Evolutionary conservation across 768 basidiomycete species (phyloP), one percentile per base, ranked within the genome.

Genomic region (Chalciporus piperatus): DNA sequence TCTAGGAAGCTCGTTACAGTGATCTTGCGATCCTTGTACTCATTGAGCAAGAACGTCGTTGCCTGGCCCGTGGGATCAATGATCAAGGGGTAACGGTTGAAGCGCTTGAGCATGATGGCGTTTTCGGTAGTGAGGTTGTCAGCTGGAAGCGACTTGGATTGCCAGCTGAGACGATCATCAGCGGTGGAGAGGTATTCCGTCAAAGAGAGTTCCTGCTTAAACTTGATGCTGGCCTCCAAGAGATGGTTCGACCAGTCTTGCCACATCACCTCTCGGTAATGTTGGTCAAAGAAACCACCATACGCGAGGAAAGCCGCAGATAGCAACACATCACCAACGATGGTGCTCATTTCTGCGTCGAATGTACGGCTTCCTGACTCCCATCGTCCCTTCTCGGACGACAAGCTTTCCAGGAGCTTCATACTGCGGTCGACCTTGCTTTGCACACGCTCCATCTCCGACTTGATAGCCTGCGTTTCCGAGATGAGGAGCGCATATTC

Each of bases 61-160:
- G 97, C 97, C 67, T 99, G 97, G 14, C 95, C 97, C 4, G 96
- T 97, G 5, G 97, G 97, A 66, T 99, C 97, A 61, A 99, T 92
- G 51, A 99, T 91, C 45, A 98, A 82, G 7, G 97, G 97, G 69
- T 98, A 98, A 17, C 97, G 90, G 63, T 92, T 92, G 81, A 94
- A 98, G 44, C 94, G 86, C 66, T 96, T 94, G 65, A 99, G 83
- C 93, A 98, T 98, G 71, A 98, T 94, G n/a, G 97, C 97, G 65
- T 99, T 99, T 73, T 98, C 97, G 1, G 91, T 92, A 58, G 93
- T 98, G 41, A 99, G 76, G 56, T 90, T 94, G 70, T 99, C 95
- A 6, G 92, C 85, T 1, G 97, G 97, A n/a, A 98, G 77, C 1
- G 92, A 87, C 63, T 93, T 94, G 27, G 92, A 89, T 70, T 96